A percentile compares a stretch with the other conserved stretches of the same genome.
Evolutionary conservation across 768 basidiomycete genomes (phyloP).

Genomic region (Nevesoporus exiguus): DNA sequence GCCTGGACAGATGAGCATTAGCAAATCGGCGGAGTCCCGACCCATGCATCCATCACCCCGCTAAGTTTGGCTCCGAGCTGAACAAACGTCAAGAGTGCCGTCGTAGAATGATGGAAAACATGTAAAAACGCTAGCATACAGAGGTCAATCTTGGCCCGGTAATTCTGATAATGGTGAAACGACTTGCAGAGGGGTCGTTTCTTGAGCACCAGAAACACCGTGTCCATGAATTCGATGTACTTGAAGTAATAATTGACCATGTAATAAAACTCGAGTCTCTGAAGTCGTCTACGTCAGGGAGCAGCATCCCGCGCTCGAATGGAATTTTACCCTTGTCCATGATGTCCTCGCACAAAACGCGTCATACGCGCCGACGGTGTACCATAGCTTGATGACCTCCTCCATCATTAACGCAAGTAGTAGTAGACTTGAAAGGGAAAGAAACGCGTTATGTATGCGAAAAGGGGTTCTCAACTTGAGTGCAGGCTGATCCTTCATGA

Average conservation of each 20-base stretch:
- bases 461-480: constrained; percentile 72
- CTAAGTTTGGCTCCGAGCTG: constrained; percentile 87
- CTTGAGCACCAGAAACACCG: constrained; percentile 92
- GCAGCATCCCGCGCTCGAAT: not conserved
- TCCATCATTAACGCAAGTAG: constrained; percentile 80
- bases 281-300: constrained; percentile 6
- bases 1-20: constrained; percentile 47
- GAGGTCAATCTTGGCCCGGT: not conserved
- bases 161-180: not conserved
- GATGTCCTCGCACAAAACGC: constrained; percentile 69
- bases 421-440: constrained; percentile 76
- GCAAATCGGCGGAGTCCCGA: not conserved
- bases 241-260: constrained; percentile 98
- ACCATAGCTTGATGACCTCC: constrained; percentile 75
- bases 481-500: constrained; percentile 75
- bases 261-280: constrained; percentile 93
- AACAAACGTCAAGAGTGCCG: constrained; percentile 87
- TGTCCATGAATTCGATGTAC: constrained; percentile 92
- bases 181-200: constrained; percentile 89
- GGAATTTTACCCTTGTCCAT: constrained; percentile 75
- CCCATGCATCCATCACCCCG: constrained; percentile 47
- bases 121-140: constrained; percentile 77
- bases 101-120: constrained; percentile 96
- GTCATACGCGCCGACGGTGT: constrained; percentile 66
- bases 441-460: constrained; percentile 81